These are phyloP conservation scores for Colletotrichum incanum DNA, from an alignment of 2,329 filamentous ascomycete species.

Conservation along the genomic window DNA sequence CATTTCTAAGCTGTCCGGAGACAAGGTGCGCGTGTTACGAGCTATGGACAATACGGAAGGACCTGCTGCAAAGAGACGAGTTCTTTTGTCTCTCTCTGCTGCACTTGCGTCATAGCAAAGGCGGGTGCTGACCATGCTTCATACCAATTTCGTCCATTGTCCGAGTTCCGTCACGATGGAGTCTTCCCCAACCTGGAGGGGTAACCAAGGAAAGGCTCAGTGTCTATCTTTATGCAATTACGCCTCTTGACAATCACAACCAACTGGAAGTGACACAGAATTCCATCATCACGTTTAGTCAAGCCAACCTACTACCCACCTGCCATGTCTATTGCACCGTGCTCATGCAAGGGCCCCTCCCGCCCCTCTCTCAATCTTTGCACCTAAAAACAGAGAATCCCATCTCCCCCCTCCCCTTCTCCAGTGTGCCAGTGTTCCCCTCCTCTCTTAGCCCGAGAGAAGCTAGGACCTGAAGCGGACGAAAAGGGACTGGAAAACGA, in stretches of 20 bases:
- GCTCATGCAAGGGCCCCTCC: conserved; percentile 37
- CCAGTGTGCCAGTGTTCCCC: not conserved
- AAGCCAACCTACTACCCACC: conserved; percentile 21
- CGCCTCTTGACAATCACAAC: not conserved
- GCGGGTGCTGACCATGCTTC: not conserved
- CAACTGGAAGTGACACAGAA: conserved; percentile 12
- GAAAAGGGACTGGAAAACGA: conserved; percentile 12
- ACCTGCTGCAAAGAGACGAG: conserved; percentile 4
- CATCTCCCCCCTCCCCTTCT: conserved; percentile 5
- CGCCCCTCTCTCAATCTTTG: conserved; percentile 17
- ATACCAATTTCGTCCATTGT: not conserved
- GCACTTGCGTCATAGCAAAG: conserved; percentile 20
- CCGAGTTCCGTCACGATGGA: not conserved
- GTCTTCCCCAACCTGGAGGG: not conserved
- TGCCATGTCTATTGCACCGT: conserved; percentile 35
- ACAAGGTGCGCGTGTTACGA: conserved; percentile 5
- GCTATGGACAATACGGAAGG: not conserved
- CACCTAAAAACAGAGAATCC: conserved; percentile 14
- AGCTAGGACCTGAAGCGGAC: conserved; percentile 26
- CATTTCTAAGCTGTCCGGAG: conserved; percentile 1
- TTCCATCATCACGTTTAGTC: conserved; percentile 26
- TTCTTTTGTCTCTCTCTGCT: conserved; percentile 2
- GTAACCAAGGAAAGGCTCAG: not conserved
- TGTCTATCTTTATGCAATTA: not conserved
- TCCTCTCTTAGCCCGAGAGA: conserved; percentile 6